Conservation (phyloP, 257 asterid genomes). For the Petunia secreta region DNA sequence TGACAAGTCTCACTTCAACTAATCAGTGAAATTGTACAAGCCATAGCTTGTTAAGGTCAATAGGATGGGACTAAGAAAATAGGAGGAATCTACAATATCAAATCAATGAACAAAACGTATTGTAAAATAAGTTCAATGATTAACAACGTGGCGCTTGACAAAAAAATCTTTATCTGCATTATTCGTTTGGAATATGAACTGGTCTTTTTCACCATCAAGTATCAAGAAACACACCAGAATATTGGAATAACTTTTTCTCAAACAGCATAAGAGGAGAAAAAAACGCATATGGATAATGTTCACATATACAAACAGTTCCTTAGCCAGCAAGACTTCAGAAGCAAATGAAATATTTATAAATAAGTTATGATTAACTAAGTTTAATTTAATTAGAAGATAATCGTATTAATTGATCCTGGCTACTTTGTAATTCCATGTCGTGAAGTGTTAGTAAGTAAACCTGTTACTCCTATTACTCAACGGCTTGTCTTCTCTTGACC, state of each 20-base stretch:
- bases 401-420: not conserved
- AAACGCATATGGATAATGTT: not conserved
- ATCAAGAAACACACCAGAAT: slow-evolving; percentile 22
- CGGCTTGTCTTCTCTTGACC: not conserved
- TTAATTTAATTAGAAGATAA: too few species aligned
- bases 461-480: too few species aligned
- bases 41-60: slow-evolving; percentile 2
- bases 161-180: slow-evolving; percentile 7
- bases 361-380: too few species aligned
- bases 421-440: too few species aligned
- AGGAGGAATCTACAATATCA: not conserved
- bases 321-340: slow-evolving; percentile 32
- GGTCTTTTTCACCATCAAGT: slow-evolving; percentile 5
- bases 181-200: slow-evolving; percentile 14
- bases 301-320: slow-evolving; percentile 20
- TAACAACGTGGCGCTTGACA: slow-evolving; percentile 13
- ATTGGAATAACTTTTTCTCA: not conserved
- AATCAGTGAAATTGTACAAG: slow-evolving; percentile 4
- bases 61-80: not conserved
- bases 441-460: too few species aligned
- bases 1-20: not conserved
- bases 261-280: not conserved
- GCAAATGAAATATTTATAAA: too few species aligned
- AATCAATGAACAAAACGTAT: not conserved
- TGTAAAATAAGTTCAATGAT: slow-evolving; percentile 8